phyloP scores from a whole-genome alignment of 1,284 basidiomycete genomes.

The Ganoderma meredithae region DNA sequence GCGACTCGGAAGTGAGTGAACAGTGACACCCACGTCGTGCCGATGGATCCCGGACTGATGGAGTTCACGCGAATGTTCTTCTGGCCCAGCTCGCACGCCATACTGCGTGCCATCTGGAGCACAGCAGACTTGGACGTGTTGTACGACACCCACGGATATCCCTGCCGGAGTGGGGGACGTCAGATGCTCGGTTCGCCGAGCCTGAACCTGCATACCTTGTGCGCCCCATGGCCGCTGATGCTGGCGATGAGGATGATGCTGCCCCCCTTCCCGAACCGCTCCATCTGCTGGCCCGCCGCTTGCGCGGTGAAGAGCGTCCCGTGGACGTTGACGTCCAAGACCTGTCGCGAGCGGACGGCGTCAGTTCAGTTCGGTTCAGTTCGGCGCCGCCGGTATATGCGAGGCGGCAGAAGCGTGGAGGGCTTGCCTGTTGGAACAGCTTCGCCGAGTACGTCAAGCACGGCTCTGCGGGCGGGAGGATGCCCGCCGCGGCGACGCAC shows the following conservation, averaged over 20 bases:
- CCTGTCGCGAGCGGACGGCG: slow-evolving; percentile 44
- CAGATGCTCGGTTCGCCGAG: no score
- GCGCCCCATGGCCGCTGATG: slow-evolving; percentile 88
- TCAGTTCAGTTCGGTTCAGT: no score
- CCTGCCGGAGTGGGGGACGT: no score
- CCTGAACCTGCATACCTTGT: slow-evolving; percentile 56
- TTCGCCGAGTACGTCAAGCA: slow-evolving; percentile 74
- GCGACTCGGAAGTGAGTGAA: no score
- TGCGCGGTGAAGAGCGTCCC: slow-evolving; percentile 83
- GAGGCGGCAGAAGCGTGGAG: background rate
- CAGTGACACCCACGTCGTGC: no score
- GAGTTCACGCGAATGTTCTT: slow-evolving; percentile 78
- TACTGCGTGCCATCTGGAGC: slow-evolving; percentile 80
- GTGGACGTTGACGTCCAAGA: slow-evolving; percentile 78
- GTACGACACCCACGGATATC: slow-evolving; percentile 59
- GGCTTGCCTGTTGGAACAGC: slow-evolving; percentile 68
- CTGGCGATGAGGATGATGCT: slow-evolving; percentile 87
- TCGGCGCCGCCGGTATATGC: background rate
- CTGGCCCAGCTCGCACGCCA: slow-evolving; percentile 84
- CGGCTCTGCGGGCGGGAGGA: slow-evolving; percentile 35
- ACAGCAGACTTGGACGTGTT: slow-evolving; percentile 84
- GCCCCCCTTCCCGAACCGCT: slow-evolving; percentile 70
- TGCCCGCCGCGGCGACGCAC: slow-evolving; percentile 74
- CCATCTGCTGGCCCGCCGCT: slow-evolving; percentile 81
- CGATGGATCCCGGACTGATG: slow-evolving; percentile 55